Percentiles rank a stretch among this genome's conserved stretches.
Evolutionary conservation across 23 red algal species (phyloP).

Genomic region (Cyanidium caldarium): DNA sequence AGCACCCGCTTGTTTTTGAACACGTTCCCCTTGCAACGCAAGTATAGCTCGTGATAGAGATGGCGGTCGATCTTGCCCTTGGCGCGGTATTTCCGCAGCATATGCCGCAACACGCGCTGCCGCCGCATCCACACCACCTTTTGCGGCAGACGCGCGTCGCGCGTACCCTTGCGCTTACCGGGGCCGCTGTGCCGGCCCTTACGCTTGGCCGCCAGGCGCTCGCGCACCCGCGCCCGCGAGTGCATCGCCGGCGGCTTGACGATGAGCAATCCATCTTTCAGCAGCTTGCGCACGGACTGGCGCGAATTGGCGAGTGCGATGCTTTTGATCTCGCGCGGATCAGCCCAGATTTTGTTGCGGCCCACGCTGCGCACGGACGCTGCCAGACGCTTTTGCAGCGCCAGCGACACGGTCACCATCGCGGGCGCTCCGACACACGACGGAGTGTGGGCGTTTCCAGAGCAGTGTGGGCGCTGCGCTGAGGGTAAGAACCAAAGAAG

Average conservation of each 20-base stretch:
- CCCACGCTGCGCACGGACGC: constrained; percentile 75
- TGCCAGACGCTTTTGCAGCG: constrained; percentile 94
- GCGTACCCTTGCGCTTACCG: constrained; percentile 86
- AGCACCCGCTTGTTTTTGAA: constrained; percentile 99
- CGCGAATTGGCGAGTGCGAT: constrained; percentile 93
- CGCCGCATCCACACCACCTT: constrained; percentile 92
- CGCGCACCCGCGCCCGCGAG: constrained; percentile 75
- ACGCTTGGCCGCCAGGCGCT: constrained; percentile 64
- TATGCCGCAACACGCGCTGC: constrained; percentile 69
- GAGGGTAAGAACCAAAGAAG: no score
- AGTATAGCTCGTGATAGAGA: constrained; percentile 88
- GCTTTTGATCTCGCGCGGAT: constrained; percentile 78
- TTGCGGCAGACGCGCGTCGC: constrained; percentile 81
- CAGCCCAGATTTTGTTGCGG: constrained; percentile 89
- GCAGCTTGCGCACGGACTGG: constrained; percentile 78
- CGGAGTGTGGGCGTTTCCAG: no score
- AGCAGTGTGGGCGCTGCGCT: no score
- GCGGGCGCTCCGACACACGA: neutral
- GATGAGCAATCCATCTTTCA: constrained; percentile 82
- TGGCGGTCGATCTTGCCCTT: constrained; percentile 90
- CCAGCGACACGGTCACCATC: constrained; percentile 57
- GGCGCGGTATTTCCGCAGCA: constrained; percentile 89
- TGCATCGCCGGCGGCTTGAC: constrained; percentile 84
- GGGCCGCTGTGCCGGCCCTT: constrained; percentile 90
- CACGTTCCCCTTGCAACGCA: constrained; percentile 97